These are phyloP conservation scores for Kwoniella shivajii DNA, from an alignment of 1,284 basidiomycete species.

Conservation along the genomic window DNA sequence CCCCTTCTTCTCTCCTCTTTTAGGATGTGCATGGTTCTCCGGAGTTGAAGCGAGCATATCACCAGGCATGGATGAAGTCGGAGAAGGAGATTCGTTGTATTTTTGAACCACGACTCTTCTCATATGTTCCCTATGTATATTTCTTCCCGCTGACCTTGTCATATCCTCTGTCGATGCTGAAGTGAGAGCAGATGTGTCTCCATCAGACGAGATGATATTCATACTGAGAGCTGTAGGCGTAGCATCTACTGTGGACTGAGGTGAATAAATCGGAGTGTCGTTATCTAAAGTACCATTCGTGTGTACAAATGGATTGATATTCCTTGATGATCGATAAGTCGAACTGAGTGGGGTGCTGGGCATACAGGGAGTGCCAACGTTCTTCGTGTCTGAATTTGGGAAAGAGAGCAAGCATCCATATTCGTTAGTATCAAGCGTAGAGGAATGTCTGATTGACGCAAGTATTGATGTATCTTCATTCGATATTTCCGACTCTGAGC, in stretches of 20 bases:
- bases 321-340: too few species aligned
- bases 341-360: too few species aligned
- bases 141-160: neutral
- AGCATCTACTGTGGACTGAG: neutral
- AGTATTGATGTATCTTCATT: too few species aligned
- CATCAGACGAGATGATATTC: too few species aligned
- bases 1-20: neutral
- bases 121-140: slow-evolving; percentile 1
- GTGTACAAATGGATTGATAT: neutral
- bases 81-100: slow-evolving; percentile 6
- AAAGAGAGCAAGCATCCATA: slow-evolving; percentile 2
- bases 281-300: neutral
- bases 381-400: neutral
- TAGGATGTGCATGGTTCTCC: neutral
- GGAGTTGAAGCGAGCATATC: neutral
- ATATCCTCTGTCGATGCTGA: too few species aligned
- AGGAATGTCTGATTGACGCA: too few species aligned
- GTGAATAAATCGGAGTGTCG: neutral
- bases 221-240: neutral
- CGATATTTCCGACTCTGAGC: too few species aligned
- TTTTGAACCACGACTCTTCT: neutral
- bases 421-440: slow-evolving; percentile 2
- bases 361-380: neutral
- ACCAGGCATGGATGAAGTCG: neutral
- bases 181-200: too few species aligned